Base-by-base conservation (phyloP, 2,329 filamentous ascomycete species). In the Scortechinia acanthostroma region DNA sequence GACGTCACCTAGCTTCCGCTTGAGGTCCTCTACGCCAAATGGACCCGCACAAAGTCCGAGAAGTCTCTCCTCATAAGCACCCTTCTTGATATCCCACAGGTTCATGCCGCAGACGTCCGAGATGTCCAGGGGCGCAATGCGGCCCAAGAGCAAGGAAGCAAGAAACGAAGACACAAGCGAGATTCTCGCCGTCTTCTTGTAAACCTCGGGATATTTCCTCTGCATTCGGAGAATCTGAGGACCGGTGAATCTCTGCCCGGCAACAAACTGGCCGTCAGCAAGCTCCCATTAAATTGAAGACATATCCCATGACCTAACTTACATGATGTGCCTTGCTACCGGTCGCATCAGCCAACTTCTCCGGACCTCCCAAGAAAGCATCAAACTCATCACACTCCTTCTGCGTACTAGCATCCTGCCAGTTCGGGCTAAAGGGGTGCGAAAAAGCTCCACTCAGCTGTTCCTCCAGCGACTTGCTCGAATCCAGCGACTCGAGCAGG, bases 341-440 rank as follows among this genome's bases (percentile, higher is more conserved):
- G 6, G 93, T 96, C 17, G 78, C 80, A 44, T 84, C 65, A 0
- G 93, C 93, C 53, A 98, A 67, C 50, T 74, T 73, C 55, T 84
- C 74, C 2, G 77, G 70, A 4, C 71, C 71, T 1, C 86, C 87
- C 4, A 96, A 67, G 45, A 72, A 70, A 3, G 69, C 74, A 61
- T 97, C 91, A 58, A 97, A 97, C 50, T 78, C 74, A 60, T 96
- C 90, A 59, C 91, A 96, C 66, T 98, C 88, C 52, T 74, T 74
- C 68, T 96, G 90, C 2, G 93, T 97, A 66, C 90, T 95, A 49
- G 91, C 86, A 62, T 98, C 93, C 67, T 97, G 93, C 93, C 93
- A 98, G 63, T 97, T 98, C 4, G 93, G 93, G 52, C 88, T 90
- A 66, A 83, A 91, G 3, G 86, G 83, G 61, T 94, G 86, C 15